These are phyloP conservation scores for Euclidium syriacum DNA, from an alignment of 345 rosid species.

Conservation along the genomic window DNA sequence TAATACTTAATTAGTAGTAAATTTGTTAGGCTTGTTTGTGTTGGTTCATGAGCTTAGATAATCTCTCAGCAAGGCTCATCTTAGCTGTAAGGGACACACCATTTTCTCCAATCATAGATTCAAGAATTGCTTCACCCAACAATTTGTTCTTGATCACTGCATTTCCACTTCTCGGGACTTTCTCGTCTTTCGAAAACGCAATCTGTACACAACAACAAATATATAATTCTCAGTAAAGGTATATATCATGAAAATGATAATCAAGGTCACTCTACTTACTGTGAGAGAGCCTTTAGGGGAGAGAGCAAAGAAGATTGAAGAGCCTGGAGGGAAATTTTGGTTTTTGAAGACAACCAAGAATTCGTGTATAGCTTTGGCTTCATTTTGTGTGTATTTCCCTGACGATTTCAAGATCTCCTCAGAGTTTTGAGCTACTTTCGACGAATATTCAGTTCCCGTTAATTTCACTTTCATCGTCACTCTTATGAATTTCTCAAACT, in stretches of 20 bases:
- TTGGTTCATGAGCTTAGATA: slow-evolving; percentile 31
- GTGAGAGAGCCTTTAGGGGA: slow-evolving; percentile 45
- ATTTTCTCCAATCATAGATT: slow-evolving; percentile 62
- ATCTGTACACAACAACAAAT: slow-evolving; percentile 46
- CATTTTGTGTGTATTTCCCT: slow-evolving; percentile 54
- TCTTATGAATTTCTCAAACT: slow-evolving; percentile 47
- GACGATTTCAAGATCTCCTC: slow-evolving; percentile 53
- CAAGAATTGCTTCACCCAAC: slow-evolving; percentile 52
- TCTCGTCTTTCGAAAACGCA: slow-evolving; percentile 48
- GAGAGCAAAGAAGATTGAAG: slow-evolving; percentile 53
- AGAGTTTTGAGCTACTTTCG: slow-evolving; percentile 61
- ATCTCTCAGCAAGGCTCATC: slow-evolving; percentile 44
- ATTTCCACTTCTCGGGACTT: slow-evolving; percentile 35
- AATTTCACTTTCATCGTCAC: slow-evolving; percentile 55
- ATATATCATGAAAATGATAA: not conserved
- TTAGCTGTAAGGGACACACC: slow-evolving; percentile 62
- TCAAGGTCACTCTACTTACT: slow-evolving; percentile 23
- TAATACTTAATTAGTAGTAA: not conserved
- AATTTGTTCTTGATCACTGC: slow-evolving; percentile 51
- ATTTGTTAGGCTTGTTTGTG: not conserved
- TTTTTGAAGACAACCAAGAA: slow-evolving; percentile 48
- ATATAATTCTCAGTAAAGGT: too few species aligned
- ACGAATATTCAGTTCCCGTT: slow-evolving; percentile 49
- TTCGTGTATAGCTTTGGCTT: slow-evolving; percentile 54
- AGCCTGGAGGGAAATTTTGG: slow-evolving; percentile 53